Percentiles rank a stretch among this genome's conserved stretches.
phyloP scores from a whole-genome alignment of 2,329 filamentous ascomycete species.

The Alternaria hordeiaustralica region DNA sequence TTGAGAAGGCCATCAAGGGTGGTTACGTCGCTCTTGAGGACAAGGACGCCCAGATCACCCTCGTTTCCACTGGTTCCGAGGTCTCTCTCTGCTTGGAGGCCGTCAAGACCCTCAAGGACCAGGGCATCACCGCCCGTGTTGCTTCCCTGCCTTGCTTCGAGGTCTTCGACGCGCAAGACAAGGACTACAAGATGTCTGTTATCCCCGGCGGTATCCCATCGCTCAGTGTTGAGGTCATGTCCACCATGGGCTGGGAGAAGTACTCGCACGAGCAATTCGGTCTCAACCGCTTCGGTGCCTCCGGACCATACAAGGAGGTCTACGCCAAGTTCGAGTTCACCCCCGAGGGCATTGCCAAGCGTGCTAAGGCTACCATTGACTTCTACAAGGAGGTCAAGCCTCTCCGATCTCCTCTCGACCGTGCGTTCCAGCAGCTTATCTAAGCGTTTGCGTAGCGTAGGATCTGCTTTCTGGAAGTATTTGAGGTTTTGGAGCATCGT shows the following conservation, averaged over 20 bases:
- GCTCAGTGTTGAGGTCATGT: conserved; percentile 94
- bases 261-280: conserved; percentile 99
- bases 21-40: conserved; percentile 90
- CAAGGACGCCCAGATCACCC: conserved; percentile 82
- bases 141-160: conserved; percentile 97
- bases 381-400: conserved; percentile 96
- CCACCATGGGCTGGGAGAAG: conserved; percentile 97
- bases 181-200: conserved; percentile 93
- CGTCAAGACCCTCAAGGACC: conserved; percentile 87
- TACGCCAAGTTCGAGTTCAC: conserved; percentile 99
- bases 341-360: conserved; percentile 94
- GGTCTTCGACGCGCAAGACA: conserved; percentile 91
- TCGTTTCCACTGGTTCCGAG: conserved; percentile 95
- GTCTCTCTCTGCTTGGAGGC: conserved; percentile 93
- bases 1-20: conserved; percentile 91
- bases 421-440: conserved; percentile 96
- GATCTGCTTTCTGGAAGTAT: conserved; percentile 4
- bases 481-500: not conserved
- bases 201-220: conserved; percentile 93
- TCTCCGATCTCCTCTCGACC: conserved; percentile 91
- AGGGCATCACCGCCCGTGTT: conserved; percentile 85
- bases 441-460: conserved; percentile 57
- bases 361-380: conserved; percentile 86
- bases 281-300: conserved; percentile 98
- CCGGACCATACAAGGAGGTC: conserved; percentile 95